Evolutionary conservation across 1,139 yeast species (phyloP), one percentile per base, ranked within the genome.

Genomic region (Pichia sp.): DNA sequence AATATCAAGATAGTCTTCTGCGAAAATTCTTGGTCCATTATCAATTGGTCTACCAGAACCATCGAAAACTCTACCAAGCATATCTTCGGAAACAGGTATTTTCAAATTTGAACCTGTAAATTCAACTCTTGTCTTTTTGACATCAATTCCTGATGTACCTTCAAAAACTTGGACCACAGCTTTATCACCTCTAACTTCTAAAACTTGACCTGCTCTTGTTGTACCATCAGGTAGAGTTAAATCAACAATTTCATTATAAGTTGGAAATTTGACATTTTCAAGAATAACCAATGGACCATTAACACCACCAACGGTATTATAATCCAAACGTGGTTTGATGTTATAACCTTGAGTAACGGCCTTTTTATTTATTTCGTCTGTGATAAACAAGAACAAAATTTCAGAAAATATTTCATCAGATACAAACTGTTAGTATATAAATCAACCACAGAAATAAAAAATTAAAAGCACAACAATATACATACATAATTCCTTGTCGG

Each of bases 41-140:
- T 93, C 99, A 65, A 89, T 91, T 56, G 99, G 96, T 73, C 96
- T 84, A 73, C 99, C 99, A 34, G 98, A 90, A 69, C 99, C 99
- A 73, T 93, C 97, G 69, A 93, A 93, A 60, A 93, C 88, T 77
- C 99, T 87, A 60, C 99, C 99, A 69, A 93, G 77, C 79, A 90
- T 87, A 68, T 93, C 99, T 72, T 95, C 99, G 53, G 96, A 87
- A 38, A 93, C 99, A 34, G 99, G 87, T 60, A 93, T 89, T 70
- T 85, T 87, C 77, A 93, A 78, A 70, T 82, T 87, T 69, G 93
- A 83, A 56, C 99, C 99, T 41, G 99, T 91, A 73, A 93, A 93
- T 72, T 95, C 98, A 55, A 95, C 96, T 56, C 90, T 80, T 50
- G 99, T 93, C 75, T 91, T 93, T 74, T 93, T 90, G 58, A 95